Evolutionary conservation across 768 basidiomycete genomes (phyloP), one percentile per base, ranked within the genome.

Genomic region (Amanita molliuscula): DNA sequence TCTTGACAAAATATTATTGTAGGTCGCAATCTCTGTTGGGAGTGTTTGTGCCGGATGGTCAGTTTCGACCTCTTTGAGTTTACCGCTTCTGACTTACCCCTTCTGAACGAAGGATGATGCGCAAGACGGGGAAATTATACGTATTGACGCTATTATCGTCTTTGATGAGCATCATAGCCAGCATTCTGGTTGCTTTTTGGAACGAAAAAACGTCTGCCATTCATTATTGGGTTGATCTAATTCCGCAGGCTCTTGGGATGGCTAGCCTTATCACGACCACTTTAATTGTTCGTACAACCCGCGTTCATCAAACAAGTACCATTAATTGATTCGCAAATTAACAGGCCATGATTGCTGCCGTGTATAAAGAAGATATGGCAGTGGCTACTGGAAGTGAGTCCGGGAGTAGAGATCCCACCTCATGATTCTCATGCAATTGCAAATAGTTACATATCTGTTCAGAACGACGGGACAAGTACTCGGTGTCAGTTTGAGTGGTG

Each of bases 401-500:
- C n/a, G 45, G 48, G 42, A 46, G 46, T 45, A 45, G 44, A 54
- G 52, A 51, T 54, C 44, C 55, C 54, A 53, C 44, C 33, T 45
- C 53, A 54, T 52, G 48, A 34, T 53, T 47, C 50, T 53, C 28
- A 53, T 36, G 25, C 44, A 41, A 2, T 15, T 25, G 10, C 2
- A 4, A 16, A 15, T 18, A 95, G 92, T 94, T 58, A 88, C 88
- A 28, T 98, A 98, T 66, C 73, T 96, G 42, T 95, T 94, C 72
- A 74, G 94, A 55, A 93, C 91, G 6, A 87, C 89, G 15, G 94
- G 94, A 2, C 95, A 97, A 70, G 96, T 96, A 20, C 75, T 97
- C 48, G 96, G 95, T 31, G 95, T 99, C 48, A 88, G 88, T 58
- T 69, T 94, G 41, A 83, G 82, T 57, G 88, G 91, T 18, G 84